These are phyloP conservation scores for Xylariaceae sp. DNA, from an alignment of 2,329 filamentous ascomycete species.

Conservation along the genomic window DNA sequence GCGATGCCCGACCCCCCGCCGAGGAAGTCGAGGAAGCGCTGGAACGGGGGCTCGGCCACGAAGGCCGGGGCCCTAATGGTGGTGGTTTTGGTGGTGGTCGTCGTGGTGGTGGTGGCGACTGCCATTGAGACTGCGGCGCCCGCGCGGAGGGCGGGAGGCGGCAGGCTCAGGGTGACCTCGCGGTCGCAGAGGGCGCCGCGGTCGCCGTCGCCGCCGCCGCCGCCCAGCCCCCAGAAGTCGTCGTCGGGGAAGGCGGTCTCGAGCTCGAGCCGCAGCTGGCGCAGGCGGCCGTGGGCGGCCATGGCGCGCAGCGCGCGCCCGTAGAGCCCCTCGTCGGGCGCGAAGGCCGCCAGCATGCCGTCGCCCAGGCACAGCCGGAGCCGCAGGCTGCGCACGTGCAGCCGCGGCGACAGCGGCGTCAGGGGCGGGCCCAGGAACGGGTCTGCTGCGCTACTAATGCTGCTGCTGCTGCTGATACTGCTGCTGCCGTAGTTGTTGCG, in stretches of 20 bases:
- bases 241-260: constrained; percentile 14
- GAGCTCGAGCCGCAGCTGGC: constrained; percentile 15
- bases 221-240: constrained; percentile 19
- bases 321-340: constrained; percentile 14
- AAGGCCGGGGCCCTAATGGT: constrained; percentile 16
- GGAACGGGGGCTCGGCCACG: constrained; percentile 18
- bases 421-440: constrained; percentile 13
- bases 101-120: not conserved
- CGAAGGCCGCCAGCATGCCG: constrained; percentile 5
- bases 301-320: constrained; percentile 16
- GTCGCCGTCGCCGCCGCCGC: constrained; percentile 5
- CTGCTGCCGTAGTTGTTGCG: too few relatives aligned
- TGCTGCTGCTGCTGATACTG: too few relatives aligned
- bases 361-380: constrained; percentile 16
- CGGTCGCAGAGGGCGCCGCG: constrained; percentile 9
- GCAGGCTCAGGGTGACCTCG: constrained; percentile 10
- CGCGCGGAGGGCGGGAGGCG: too few relatives aligned
- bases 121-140: not conserved
- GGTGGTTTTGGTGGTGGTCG: constrained; percentile 4
- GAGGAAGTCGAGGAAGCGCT: constrained; percentile 21
- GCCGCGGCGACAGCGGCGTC: constrained; percentile 15
- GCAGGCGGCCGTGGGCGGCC: constrained; percentile 16
- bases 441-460: constrained; percentile 7
- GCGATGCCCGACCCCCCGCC: constrained; percentile 3
- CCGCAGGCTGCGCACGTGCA: constrained; percentile 16